Conservation (phyloP, 169 alveolate genomes). For the Plasmodium cynomolgi region DNA sequence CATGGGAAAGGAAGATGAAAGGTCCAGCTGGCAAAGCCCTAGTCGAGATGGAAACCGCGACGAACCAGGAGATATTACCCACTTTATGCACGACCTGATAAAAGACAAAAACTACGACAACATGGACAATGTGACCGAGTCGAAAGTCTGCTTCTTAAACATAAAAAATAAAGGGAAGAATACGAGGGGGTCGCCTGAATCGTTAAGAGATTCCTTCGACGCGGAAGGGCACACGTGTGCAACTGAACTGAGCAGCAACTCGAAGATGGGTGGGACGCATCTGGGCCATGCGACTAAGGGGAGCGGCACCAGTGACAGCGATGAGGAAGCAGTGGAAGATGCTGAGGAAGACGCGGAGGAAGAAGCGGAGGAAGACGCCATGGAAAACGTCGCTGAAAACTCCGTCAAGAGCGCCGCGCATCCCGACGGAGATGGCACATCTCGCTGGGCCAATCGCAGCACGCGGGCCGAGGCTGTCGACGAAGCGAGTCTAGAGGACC, state of each 20-base stretch:
- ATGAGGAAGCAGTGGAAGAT: neutral
- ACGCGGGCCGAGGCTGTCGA: neutral
- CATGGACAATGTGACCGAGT: conserved; percentile 8
- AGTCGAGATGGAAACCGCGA: neutral
- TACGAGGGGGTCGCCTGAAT: neutral
- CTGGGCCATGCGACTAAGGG: neutral
- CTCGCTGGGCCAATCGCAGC: neutral
- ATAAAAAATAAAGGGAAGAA: conserved; percentile 4
- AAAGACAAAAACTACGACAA: conserved; percentile 16
- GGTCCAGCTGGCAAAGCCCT: neutral
- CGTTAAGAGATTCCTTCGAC: neutral
- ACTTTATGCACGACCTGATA: conserved; percentile 26
- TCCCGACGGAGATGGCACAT: neutral
- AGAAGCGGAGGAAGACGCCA: neutral
- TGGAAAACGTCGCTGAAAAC: neutral
- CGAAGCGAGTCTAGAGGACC: neutral
- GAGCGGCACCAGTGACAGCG: neutral
- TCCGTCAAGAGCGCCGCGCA: neutral
- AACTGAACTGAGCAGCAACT: neutral
- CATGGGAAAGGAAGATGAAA: neutral
- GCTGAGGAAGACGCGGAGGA: neutral
- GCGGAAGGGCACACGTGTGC: neutral
- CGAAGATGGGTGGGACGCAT: neutral
- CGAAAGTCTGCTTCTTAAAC: conserved; percentile 11
- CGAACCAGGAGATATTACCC: neutral